Conservation (phyloP, 2,329 filamentous ascomycete species). For the Neodidymelliopsis sp. region DNA sequence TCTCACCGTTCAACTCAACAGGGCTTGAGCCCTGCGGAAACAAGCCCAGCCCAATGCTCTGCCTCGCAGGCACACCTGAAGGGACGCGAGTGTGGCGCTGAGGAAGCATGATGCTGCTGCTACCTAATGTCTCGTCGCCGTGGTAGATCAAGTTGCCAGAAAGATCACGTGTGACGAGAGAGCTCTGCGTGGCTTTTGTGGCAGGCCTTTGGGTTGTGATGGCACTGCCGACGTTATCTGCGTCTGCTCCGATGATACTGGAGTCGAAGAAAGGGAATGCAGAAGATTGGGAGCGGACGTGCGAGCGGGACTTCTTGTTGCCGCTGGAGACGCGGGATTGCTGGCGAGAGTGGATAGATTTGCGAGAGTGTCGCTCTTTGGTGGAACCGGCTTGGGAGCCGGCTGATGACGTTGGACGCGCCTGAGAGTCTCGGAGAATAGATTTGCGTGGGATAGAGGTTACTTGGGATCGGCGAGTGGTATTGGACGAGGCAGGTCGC, state of each 20-base stretch:
- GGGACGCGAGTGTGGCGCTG: conserved; percentile 5
- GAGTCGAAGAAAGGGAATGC: conserved; percentile 39
- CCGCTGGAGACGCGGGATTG: conserved; percentile 29
- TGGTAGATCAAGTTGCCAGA: conserved; percentile 32
- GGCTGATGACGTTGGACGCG: conserved; percentile 2
- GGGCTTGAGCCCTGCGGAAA: conserved; percentile 21
- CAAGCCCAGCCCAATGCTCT: conserved; percentile 19
- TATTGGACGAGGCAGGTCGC: conserved; percentile 12
- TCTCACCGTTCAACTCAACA: conserved; percentile 12
- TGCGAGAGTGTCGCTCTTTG: conserved; percentile 35
- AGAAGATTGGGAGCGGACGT: conserved; percentile 38
- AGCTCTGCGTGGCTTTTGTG: conserved; percentile 4
- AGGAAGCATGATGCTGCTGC: conserved; percentile 26
- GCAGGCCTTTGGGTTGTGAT: conserved; percentile 6
- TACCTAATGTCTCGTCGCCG: conserved; percentile 27
- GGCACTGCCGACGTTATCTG: conserved; percentile 15
- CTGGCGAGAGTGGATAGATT: conserved; percentile 31
- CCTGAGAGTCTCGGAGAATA: conserved; percentile 7
- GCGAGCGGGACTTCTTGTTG: conserved; percentile 25
- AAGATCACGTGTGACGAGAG: conserved; percentile 23
- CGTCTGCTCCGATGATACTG: conserved; percentile 11
- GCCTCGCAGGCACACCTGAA: conserved; percentile 1
- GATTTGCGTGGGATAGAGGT: conserved; percentile 17
- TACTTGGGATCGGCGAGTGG: conserved; percentile 16
- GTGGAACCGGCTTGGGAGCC: conserved; percentile 21